A percentile compares a stretch with the other conserved stretches of the same genome.
These are phyloP conservation scores for Kondoa malvinella DNA, from an alignment of 768 basidiomycete genomes.

Conservation along the genomic window DNA sequence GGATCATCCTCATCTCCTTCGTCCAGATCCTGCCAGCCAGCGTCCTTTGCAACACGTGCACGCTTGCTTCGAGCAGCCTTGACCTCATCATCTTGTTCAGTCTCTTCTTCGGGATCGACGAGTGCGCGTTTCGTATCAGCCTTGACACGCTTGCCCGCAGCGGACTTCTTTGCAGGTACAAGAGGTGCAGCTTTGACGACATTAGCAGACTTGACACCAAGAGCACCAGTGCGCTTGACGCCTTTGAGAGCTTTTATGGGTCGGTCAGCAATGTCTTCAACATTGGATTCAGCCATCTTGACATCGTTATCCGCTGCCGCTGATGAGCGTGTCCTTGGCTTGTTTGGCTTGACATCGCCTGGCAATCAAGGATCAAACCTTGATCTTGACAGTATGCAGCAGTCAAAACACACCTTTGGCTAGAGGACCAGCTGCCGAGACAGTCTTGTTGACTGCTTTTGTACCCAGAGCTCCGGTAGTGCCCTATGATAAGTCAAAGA, in stretches of 20 bases:
- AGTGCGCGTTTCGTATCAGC: slow-evolving; percentile 15
- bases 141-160: slow-evolving; percentile 11
- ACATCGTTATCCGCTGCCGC: neutral
- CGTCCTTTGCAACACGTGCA: slow-evolving; percentile 31
- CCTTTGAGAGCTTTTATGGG: slow-evolving; percentile 15
- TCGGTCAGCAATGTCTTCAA: slow-evolving; percentile 1
- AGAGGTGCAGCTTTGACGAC: neutral
- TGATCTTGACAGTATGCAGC: neutral
- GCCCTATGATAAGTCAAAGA: neutral
- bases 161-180: slow-evolving; percentile 12
- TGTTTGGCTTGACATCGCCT: neutral
- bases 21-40: slow-evolving; percentile 75
- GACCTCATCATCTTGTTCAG: slow-evolving; percentile 33
- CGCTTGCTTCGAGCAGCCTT: slow-evolving; percentile 29
- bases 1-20: slow-evolving; percentile 84
- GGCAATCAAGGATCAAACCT: neutral
- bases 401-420: neutral
- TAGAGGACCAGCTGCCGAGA: neutral
- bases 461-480: neutral
- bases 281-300: neutral
- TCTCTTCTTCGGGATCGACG: slow-evolving; percentile 16
- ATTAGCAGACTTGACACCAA: slow-evolving; percentile 10
- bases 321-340: neutral
- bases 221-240: slow-evolving; percentile 3
- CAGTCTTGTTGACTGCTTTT: neutral